phyloP scores from a whole-genome alignment of 805 yeast genomes.

The Candida tammaniensis region DNA sequence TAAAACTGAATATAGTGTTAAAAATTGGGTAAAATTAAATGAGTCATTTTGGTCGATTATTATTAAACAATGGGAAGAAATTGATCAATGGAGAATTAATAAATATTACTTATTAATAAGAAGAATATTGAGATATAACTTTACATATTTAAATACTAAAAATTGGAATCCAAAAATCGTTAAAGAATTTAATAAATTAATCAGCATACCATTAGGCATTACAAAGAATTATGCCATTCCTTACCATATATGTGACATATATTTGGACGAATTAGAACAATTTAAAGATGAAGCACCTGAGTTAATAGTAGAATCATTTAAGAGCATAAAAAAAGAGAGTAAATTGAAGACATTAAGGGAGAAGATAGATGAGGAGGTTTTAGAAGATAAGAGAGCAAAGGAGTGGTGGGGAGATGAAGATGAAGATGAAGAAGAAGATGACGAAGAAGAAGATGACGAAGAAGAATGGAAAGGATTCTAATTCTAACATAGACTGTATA shows the following conservation, averaged over 20 bases:
- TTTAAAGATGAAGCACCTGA: conserved; percentile 45
- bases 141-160: conserved; percentile 51
- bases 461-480: conserved; percentile 36
- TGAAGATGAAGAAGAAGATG: conserved; percentile 18
- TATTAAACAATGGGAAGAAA: conserved; percentile 74
- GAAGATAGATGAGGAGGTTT: conserved; percentile 63
- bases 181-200: conserved; percentile 41
- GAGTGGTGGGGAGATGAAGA: conserved; percentile 57
- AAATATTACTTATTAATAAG: conserved; percentile 81
- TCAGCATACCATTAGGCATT: conserved; percentile 53
- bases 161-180: conserved; percentile 56
- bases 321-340: conserved; percentile 45
- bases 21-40: conserved; percentile 41
- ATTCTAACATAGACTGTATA: background rate
- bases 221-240: conserved; percentile 68
- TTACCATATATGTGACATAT: conserved; percentile 80
- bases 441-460: conserved; percentile 20
- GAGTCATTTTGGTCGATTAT: conserved; percentile 81
- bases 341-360: conserved; percentile 61
- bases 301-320: conserved; percentile 58
- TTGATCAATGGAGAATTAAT: conserved; percentile 86
- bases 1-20: conserved; percentile 32
- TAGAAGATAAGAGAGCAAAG: conserved; percentile 59
- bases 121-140: conserved; percentile 63
- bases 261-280: conserved; percentile 78